These are phyloP conservation scores for Dacryopinax spathularia DNA, from an alignment of 768 basidiomycete species.

Conservation along the genomic window DNA sequence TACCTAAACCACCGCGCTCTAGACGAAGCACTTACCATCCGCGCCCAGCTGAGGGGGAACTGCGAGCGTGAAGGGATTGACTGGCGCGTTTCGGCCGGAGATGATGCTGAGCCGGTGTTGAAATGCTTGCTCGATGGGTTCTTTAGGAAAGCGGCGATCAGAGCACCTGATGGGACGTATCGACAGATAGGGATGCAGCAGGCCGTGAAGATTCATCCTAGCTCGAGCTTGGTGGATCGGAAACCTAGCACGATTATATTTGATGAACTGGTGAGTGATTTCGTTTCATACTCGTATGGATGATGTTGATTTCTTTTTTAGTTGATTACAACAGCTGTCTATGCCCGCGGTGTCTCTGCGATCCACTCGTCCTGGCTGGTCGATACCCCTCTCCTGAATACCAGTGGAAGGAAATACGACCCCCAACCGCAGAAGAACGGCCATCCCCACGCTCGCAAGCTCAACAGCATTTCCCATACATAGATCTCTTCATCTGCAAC, in stretches of 20 bases:
- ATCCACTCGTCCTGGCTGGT: background rate
- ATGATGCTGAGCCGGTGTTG: constrained; percentile 54
- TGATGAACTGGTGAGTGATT: constrained; percentile 66
- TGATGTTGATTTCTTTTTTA: background rate
- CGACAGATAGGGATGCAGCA: constrained; percentile 39
- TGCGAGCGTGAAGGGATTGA: constrained; percentile 49
- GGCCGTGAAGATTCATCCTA: constrained; percentile 77
- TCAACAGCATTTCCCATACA: background rate
- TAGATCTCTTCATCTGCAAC: too few relatives aligned
- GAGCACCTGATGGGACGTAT: constrained; percentile 77
- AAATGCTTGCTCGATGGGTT: constrained; percentile 62
- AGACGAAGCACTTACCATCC: constrained; percentile 59
- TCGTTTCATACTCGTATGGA: background rate
- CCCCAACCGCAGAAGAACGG: background rate
- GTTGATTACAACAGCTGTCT: background rate
- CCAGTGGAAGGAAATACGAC: background rate
- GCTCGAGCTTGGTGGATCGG: constrained; percentile 66
- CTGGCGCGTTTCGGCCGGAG: constrained; percentile 41
- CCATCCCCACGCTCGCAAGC: background rate
- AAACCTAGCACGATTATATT: constrained; percentile 80
- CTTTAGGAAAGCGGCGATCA: constrained; percentile 66
- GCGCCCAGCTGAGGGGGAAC: constrained; percentile 57
- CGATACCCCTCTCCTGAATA: background rate
- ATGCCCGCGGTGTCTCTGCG: background rate
- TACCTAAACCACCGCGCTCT: constrained; percentile 73